A percentile compares a stretch with the other conserved stretches of the same genome.
These are phyloP conservation scores for Colletotrichum falcatum DNA, from an alignment of 2,329 filamentous ascomycete genomes.

Conservation along the genomic window DNA sequence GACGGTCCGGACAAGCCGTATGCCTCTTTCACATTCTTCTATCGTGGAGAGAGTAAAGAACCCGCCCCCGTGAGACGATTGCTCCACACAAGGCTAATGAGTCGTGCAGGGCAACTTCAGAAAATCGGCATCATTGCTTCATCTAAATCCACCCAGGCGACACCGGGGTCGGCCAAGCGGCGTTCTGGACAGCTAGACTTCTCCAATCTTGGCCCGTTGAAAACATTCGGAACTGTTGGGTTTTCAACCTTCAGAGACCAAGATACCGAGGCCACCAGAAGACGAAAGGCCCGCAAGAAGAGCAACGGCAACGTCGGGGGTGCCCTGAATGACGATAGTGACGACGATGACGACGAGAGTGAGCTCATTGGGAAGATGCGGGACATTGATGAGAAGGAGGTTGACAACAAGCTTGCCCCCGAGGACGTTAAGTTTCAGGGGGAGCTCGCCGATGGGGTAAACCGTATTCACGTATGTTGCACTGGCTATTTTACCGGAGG, in stretches of 20 bases:
- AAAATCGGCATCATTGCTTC: slow-evolving; percentile 92
- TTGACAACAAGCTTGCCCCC: slow-evolving; percentile 69
- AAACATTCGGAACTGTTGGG: slow-evolving; percentile 87
- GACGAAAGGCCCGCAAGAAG: slow-evolving; percentile 72
- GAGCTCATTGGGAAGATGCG: slow-evolving; percentile 74
- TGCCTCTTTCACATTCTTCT: slow-evolving; percentile 97
- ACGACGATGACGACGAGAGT: slow-evolving; percentile 76
- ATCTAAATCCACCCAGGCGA: slow-evolving; percentile 72
- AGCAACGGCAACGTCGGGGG: slow-evolving; percentile 66
- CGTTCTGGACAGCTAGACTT: slow-evolving; percentile 89
- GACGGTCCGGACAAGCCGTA: slow-evolving; percentile 97
- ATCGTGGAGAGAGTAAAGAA: slow-evolving; percentile 92
- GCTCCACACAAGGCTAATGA: slow-evolving; percentile 3
- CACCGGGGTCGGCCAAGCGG: slow-evolving; percentile 75
- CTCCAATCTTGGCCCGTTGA: slow-evolving; percentile 84
- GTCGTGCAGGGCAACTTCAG: slow-evolving; percentile 81
- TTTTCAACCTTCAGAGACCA: slow-evolving; percentile 89
- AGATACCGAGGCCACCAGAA: slow-evolving; percentile 65
- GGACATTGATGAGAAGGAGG: slow-evolving; percentile 72
- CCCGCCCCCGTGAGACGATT: slow-evolving; percentile 55
- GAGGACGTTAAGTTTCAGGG: slow-evolving; percentile 80
- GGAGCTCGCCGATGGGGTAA: slow-evolving; percentile 83
- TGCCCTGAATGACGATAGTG: slow-evolving; percentile 78
- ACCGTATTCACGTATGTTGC: slow-evolving; percentile 79
- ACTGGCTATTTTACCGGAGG: not conserved